Evolutionary conservation across 2,329 filamentous ascomycete genomes (phyloP).

Genomic region (Purpureocillium takamizusanense): DNA sequence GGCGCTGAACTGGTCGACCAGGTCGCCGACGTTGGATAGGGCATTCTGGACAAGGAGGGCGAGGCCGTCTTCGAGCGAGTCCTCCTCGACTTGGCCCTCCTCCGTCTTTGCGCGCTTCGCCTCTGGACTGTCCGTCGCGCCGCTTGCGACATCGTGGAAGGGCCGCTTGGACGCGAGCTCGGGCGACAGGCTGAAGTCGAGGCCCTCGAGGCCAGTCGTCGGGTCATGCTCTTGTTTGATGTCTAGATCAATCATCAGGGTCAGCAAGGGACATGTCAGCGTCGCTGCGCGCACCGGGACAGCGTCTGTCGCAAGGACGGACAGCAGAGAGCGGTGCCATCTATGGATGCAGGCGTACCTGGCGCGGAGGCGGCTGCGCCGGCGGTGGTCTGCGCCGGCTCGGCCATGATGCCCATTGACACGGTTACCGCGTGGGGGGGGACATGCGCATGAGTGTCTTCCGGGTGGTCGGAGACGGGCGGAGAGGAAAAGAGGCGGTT

Average conservation of each 20-base stretch:
- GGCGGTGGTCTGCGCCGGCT: slow-evolving; percentile 27
- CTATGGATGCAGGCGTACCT: slow-evolving; percentile 22
- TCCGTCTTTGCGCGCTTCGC: slow-evolving; percentile 26
- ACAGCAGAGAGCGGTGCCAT: no score
- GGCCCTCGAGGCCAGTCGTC: slow-evolving; percentile 17
- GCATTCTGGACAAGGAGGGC: slow-evolving; percentile 30
- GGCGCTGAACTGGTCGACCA: slow-evolving; percentile 23
- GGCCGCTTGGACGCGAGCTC: slow-evolving; percentile 28
- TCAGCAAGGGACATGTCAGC: slow-evolving; percentile 12
- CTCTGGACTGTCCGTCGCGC: slow-evolving; percentile 17
- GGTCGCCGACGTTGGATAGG: slow-evolving; percentile 27
- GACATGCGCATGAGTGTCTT: slow-evolving; percentile 7
- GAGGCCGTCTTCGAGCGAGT: slow-evolving; percentile 24
- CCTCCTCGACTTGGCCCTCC: slow-evolving; percentile 16
- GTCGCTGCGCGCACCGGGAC: not conserved
- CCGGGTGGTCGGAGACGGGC: not conserved
- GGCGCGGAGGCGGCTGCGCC: slow-evolving; percentile 22
- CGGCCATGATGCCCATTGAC: slow-evolving; percentile 29
- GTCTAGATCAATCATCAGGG: slow-evolving; percentile 14
- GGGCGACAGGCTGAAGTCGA: slow-evolving; percentile 25
- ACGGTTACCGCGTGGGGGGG: slow-evolving; percentile 13
- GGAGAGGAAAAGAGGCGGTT: no score
- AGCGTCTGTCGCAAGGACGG: slow-evolving; percentile 5
- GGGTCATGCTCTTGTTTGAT: slow-evolving; percentile 30
- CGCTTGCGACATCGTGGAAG: slow-evolving; percentile 19